Base-by-base conservation (phyloP, 2,329 filamentous ascomycete genomes). In the Mollisia scopiformis region DNA sequence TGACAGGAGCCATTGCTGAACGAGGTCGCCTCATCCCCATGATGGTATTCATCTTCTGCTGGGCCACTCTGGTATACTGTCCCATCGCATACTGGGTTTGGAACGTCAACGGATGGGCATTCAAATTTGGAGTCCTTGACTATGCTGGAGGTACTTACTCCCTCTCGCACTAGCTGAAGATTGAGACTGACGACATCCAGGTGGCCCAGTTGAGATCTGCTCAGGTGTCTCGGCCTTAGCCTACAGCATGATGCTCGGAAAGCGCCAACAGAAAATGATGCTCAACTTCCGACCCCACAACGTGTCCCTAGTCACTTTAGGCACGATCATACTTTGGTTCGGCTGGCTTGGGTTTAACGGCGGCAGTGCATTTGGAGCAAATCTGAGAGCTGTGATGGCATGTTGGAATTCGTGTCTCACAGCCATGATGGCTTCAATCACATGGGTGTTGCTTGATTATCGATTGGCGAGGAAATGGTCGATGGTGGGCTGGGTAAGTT, bases 221-320 rank as follows among this genome's bases (percentile, higher is more conserved):
- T 98, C 95, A 59, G 95, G 95, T 75, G 82, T 96, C 78, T 95
- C 92, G 43, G 95, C 94, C 28, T 83, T 98, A 49, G 95, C 95
- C 67, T 99, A 98, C 81, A 96, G 93, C 2, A 90, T 92, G 91
- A 88, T 97, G 35, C 90, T 99, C 63, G 95, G 95, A 69, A 91
- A 93, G 73, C 92, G 95, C 68, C 95, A 97, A 80, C 94, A 98
- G 82, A 95, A 93, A 82, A 97, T 98, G 93, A 97, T 98, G 92
- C 87, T 97, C 79, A 98, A 98, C 85, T 98, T 98, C 86, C 92
- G 95, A 69, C 95, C 95, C n/a, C 95, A 99, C 84, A 99, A 99
- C 81, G 95, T 98, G 68, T 97, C 93, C 5, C 86, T 98, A 73
- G 97, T 99, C 78, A 93, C 95, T 0, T 89, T 98, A 70, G 95